Conservation (phyloP, 2,329 filamentous ascomycete genomes). For the Aspergillus caelatus region DNA sequence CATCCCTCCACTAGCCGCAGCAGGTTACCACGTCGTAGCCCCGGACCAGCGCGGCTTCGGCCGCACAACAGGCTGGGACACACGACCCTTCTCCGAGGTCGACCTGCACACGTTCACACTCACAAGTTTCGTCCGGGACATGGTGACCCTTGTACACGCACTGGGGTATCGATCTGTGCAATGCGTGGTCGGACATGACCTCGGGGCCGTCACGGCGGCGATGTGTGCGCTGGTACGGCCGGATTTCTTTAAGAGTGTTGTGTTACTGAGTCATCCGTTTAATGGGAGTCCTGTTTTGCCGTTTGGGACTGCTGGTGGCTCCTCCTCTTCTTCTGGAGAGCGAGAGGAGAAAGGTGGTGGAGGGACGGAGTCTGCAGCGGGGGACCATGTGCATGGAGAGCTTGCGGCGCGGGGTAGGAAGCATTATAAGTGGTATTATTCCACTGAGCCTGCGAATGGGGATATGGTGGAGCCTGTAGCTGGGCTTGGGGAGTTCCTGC, state of each 20-base stretch:
- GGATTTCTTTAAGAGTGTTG: slow-evolving; percentile 64
- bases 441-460: slow-evolving; percentile 36
- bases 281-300: slow-evolving; percentile 55
- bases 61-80: slow-evolving; percentile 65
- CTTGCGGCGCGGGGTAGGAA: slow-evolving; percentile 61
- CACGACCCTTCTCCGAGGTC: slow-evolving; percentile 52
- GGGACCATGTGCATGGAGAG: slow-evolving; percentile 57
- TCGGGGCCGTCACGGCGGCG: slow-evolving; percentile 63
- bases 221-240: slow-evolving; percentile 64
- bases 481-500: slow-evolving; percentile 62
- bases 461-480: slow-evolving; percentile 46
- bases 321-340: not conserved
- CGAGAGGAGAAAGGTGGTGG: slow-evolving; percentile 6
- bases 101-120: slow-evolving; percentile 61
- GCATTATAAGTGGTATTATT: slow-evolving; percentile 68
- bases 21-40: slow-evolving; percentile 67
- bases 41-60: slow-evolving; percentile 71
- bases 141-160: slow-evolving; percentile 62
- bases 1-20: slow-evolving; percentile 59
- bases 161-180: slow-evolving; percentile 62
- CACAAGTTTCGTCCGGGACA: slow-evolving; percentile 63
- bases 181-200: slow-evolving; percentile 68
- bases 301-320: slow-evolving; percentile 45
- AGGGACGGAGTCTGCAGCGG: slow-evolving; percentile 20
- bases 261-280: slow-evolving; percentile 69